These are phyloP conservation scores for Arthrobotrys sphaeroides DNA, from an alignment of 2,329 filamentous ascomycete genomes.

Conservation along the genomic window DNA sequence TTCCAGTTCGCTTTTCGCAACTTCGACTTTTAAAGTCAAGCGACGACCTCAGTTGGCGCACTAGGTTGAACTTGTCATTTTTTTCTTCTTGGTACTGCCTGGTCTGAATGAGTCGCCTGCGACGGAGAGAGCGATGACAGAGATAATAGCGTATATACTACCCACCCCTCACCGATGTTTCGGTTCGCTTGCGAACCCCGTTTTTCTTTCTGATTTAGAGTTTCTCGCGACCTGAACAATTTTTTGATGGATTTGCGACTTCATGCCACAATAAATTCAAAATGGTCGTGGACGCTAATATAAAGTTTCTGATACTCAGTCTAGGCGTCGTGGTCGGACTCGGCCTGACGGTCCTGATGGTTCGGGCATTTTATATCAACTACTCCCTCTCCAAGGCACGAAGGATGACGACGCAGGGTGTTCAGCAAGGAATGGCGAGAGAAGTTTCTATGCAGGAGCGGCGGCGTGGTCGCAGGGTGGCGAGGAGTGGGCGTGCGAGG, in stretches of 20 bases:
- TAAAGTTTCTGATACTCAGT: constrained; percentile 43
- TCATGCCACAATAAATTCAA: constrained; percentile 11
- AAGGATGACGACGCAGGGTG: constrained; percentile 24
- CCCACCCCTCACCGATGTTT: constrained; percentile 2
- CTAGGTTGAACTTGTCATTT: constrained; percentile 45
- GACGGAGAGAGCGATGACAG: constrained; percentile 40
- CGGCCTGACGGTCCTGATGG: constrained; percentile 50
- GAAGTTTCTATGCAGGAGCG: constrained; percentile 40
- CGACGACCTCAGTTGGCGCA: constrained; percentile 12
- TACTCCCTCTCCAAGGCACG: constrained; percentile 38
- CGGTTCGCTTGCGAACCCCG: constrained; percentile 12
- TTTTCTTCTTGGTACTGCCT: constrained; percentile 38
- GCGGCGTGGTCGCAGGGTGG: constrained; percentile 30
- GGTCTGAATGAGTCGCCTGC: constrained; percentile 35
- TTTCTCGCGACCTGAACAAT: constrained; percentile 9
- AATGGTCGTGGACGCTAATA: constrained; percentile 48
- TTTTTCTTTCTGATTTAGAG: constrained; percentile 27
- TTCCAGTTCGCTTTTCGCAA: constrained; percentile 1
- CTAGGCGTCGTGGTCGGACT: constrained; percentile 53
- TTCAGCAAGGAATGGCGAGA: constrained; percentile 35
- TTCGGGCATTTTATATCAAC: constrained; percentile 51
- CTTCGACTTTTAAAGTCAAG: constrained; percentile 19
- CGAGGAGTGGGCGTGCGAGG: constrained; percentile 36
- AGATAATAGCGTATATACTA: constrained; percentile 53
- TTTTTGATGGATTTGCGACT: constrained; percentile 10